Conservation (phyloP, 768 basidiomycete species). For the Auriscalpium orientale region DNA sequence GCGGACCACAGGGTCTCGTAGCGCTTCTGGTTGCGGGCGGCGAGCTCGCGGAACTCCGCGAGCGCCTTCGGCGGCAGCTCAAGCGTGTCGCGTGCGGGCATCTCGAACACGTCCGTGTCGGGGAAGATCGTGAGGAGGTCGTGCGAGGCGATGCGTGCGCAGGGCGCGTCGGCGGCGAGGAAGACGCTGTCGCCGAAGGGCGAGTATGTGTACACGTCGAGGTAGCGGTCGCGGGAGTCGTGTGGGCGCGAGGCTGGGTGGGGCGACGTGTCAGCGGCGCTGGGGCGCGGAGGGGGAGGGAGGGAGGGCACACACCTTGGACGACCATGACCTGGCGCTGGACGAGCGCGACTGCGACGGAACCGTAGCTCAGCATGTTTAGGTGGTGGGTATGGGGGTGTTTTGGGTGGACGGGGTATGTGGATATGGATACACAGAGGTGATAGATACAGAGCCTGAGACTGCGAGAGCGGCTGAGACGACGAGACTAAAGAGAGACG, state of each 20-base stretch:
- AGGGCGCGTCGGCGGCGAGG: slow-evolving; percentile 49
- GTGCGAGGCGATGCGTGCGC: slow-evolving; percentile 51
- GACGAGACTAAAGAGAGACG: not conserved
- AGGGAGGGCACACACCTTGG: slow-evolving; percentile 39
- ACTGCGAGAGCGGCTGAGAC: not conserved
- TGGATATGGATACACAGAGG: too few relatives aligned
- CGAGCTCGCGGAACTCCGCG: slow-evolving; percentile 48
- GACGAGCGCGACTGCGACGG: slow-evolving; percentile 61
- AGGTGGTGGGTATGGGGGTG: not conserved
- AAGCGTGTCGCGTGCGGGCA: slow-evolving; percentile 43
- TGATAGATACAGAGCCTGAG: not conserved
- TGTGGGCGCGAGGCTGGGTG: slow-evolving; percentile 52
- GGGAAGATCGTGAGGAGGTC: slow-evolving; percentile 58
- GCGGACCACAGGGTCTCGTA: slow-evolving; percentile 54
- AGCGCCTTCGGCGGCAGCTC: slow-evolving; percentile 57
- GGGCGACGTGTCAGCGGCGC: not conserved
- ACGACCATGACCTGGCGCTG: slow-evolving; percentile 62
- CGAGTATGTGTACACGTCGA: slow-evolving; percentile 59
- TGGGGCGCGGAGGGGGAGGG: not conserved
- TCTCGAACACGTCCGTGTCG: slow-evolving; percentile 24
- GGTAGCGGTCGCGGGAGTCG: slow-evolving; percentile 43
- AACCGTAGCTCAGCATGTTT: slow-evolving; percentile 31
- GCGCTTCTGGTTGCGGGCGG: slow-evolving; percentile 42
- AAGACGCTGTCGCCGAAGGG: slow-evolving; percentile 63
- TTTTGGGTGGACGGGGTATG: not conserved